Base-by-base conservation (phyloP, 2,329 filamentous ascomycete genomes). In the Periconia sp. region DNA sequence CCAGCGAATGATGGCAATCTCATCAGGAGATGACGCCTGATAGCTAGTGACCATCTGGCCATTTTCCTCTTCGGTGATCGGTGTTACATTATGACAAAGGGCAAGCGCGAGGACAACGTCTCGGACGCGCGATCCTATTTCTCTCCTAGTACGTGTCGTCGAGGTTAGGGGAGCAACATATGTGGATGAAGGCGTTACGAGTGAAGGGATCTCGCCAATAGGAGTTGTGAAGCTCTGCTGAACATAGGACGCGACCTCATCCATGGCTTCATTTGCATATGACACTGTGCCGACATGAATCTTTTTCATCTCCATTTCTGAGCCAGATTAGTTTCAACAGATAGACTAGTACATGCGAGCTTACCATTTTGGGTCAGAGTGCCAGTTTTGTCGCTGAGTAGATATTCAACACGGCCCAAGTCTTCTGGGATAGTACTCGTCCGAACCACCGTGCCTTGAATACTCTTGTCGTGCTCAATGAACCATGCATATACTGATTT, bases 401-500 rank as follows among this genome's bases (percentile, higher is more conserved):
- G 78, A 67, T 99, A 99, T 69, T 99, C 94, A 31, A 99, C 95
- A 17, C 95, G 83, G 6, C 94, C 94, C 3, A 99, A 76, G 61
- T 99, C 94, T 69, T 99, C 94, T 0, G 94, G 95, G 32, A 99
- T 99, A 0, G 94, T 99, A 67, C 92, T 96, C 1, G 94, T 99
- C 44, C 94, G 84, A 4, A 99, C 95, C 5, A 99, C 87, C 0
- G 94, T 94, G 1, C 87, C 94, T 5, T 89, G 86, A 46, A 99
- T 99, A 15, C 88, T 92, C 26, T 87, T 79, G 61, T 99, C 94
- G 35, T 86, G 81, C 66, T 99, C 91, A 45, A 99, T 99, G 64
- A 96, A 96, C 74, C 87, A 89, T 7, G 92, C 95, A 70, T 96
- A 99, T 2, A 94, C 90, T 41, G 89, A 92, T 72, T 99, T 99